Evolutionary conservation across 106 monocot species (phyloP).

Genomic region (Ottelia alismoides): DNA sequence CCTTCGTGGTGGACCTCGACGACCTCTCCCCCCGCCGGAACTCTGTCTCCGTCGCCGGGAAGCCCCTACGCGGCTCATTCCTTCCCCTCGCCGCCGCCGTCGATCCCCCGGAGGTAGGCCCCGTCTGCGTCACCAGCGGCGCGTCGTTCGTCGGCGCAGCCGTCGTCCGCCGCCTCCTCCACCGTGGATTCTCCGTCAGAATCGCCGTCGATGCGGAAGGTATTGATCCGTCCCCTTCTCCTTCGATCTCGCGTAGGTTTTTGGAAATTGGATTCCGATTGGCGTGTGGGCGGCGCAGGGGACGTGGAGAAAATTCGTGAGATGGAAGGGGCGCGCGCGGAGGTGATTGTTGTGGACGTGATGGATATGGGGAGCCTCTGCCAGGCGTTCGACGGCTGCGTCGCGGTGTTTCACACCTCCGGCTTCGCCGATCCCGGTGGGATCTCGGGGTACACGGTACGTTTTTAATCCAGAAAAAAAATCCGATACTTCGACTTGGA

Average conservation of each 20-base stretch:
- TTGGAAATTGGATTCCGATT: no score
- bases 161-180: slow-evolving; percentile 45
- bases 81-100: no score
- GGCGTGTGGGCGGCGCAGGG: no score
- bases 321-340: slow-evolving; percentile 34
- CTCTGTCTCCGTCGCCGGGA: no score
- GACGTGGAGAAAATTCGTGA: slow-evolving; percentile 61
- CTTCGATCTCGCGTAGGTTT: neutral
- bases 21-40: no score
- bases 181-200: slow-evolving; percentile 56
- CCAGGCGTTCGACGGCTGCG: slow-evolving; percentile 50
- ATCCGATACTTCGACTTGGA: no score
- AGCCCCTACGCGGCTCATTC: no score
- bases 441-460: slow-evolving; percentile 71
- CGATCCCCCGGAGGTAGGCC: no score
- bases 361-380: slow-evolving; percentile 40
- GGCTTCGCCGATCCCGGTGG: slow-evolving; percentile 54
- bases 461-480: no score
- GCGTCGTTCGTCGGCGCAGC: slow-evolving; percentile 69
- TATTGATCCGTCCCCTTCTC: slow-evolving; percentile 1
- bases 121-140: slow-evolving; percentile 83
- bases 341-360: slow-evolving; percentile 28
- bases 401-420: slow-evolving; percentile 83
- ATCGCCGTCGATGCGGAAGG: slow-evolving; percentile 55
- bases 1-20: no score